Conservation (phyloP, 192 early-diverging fungal species). For the Piromyces finnis region DNA sequence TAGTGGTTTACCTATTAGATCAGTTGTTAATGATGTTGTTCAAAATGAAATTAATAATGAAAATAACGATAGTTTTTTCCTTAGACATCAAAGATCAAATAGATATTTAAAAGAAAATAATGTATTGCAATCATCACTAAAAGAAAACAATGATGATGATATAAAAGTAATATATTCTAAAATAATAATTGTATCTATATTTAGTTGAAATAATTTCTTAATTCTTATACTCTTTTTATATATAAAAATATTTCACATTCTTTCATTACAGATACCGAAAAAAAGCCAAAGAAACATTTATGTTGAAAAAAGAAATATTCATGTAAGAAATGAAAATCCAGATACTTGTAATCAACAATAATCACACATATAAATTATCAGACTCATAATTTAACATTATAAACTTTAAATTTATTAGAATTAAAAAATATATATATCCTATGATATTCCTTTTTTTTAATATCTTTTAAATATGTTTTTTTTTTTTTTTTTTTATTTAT, state of each 20-base stretch:
- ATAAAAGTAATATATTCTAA: too few relatives aligned
- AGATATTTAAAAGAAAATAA: background rate
- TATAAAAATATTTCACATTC: background rate
- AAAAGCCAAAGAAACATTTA: background rate
- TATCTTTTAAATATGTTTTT: too few relatives aligned
- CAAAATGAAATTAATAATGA: background rate
- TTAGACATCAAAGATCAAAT: background rate
- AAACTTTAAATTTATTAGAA: too few relatives aligned
- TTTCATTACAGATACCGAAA: background rate
- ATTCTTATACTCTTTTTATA: too few relatives aligned
- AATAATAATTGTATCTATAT: too few relatives aligned
- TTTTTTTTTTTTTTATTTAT: too few relatives aligned
- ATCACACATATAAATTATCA: background rate
- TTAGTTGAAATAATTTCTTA: too few relatives aligned
- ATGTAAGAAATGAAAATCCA: background rate
- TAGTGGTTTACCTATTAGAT: background rate
- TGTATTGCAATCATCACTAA: background rate
- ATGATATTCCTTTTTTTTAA: too few relatives aligned
- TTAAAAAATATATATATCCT: too few relatives aligned
- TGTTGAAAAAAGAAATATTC: background rate
- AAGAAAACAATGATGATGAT: background rate
- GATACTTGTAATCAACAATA: background rate
- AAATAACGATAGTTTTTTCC: background rate
- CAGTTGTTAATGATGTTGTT: background rate
- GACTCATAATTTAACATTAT: too few relatives aligned